Evolutionary conservation across 805 yeast genomes (phyloP).

Genomic region (Saturnispora gosingensis): DNA sequence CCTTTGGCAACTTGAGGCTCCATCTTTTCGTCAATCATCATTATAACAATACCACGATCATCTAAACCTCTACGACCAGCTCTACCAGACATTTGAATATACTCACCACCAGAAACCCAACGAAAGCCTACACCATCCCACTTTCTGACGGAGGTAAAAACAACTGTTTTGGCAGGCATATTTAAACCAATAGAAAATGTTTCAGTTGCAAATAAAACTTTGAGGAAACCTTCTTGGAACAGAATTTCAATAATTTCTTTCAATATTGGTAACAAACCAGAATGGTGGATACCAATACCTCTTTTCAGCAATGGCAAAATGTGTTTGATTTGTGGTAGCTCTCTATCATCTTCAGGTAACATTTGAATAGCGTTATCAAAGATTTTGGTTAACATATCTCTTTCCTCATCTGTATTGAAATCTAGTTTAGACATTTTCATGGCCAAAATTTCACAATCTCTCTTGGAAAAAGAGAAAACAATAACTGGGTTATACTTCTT

Average conservation of each 20-base stretch:
- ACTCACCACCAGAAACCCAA: constrained; percentile 99
- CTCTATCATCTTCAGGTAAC: constrained; percentile 84
- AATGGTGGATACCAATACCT: constrained; percentile 97
- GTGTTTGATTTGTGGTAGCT: constrained; percentile 88
- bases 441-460: constrained; percentile 94
- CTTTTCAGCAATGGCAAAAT: constrained; percentile 81
- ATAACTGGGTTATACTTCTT: constrained; percentile 96
- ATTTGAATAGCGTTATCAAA: constrained; percentile 83
- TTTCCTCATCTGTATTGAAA: constrained; percentile 89
- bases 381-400: constrained; percentile 81
- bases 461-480: constrained; percentile 94
- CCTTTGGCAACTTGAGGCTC: constrained; percentile 99
- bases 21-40: constrained; percentile 99
- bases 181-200: constrained; percentile 96
- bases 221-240: constrained; percentile 92
- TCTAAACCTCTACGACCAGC: constrained; percentile 99
- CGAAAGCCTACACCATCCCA: constrained; percentile 98
- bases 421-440: constrained; percentile 92
- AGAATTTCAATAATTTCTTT: constrained; percentile 93
- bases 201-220: constrained; percentile 95
- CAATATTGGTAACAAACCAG: constrained; percentile 84
- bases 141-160: constrained; percentile 92
- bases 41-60: constrained; percentile 97
- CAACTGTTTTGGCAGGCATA: constrained; percentile 99
- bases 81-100: constrained; percentile 98